Base-by-base conservation (phyloP, 805 yeast species). In the Candida bentonensis region DNA sequence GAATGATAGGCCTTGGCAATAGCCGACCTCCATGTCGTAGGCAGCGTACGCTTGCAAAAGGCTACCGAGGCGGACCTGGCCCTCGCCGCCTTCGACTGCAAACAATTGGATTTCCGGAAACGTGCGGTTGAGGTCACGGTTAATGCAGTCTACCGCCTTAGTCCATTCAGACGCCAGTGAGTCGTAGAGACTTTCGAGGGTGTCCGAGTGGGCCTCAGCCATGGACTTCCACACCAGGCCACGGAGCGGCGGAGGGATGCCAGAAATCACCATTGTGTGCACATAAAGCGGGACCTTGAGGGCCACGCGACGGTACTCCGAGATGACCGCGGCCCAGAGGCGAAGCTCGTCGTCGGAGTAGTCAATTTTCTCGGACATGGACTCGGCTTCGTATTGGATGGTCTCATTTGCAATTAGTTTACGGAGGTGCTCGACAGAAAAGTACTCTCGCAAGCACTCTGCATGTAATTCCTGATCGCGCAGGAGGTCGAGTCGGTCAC, bases 1-100 rank as follows among this genome's bases (percentile, higher is more conserved):
- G 52, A 78, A 78, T 22, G 79, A 69, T 17, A 78, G 61, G 4
- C 84, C 84, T 56, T 78, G 84, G 55, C 84, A 78, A 53, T 78
- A 78, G 9, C 84, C 84, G 51, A 78, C 72, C 51, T 77, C 79
- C 43, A 69, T 68, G 58, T 78, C 82, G 53, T 74, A 78, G 49
- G 76, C 73, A 42, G 78, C 74, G 52, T 73, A 78, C 1, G 80
- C 82, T 46, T 78, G 74, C 47, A 78, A 62, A 23, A 78, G 70
- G 22, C 70, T 69, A 30, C 75, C 76, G 46, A 78, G 68, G 49
- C 65, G 64, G 7, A 54, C 48, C 44, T 72, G 67, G 21, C 76
- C 74, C 23, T 46, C 55, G 15, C 65, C 68, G 17, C 63, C 60
- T 15, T 57, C 62, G 25, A 64, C 58, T 39, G 64, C 61, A 59